These are phyloP conservation scores for Scleroderma bovista DNA, from an alignment of 768 basidiomycete genomes.

Conservation along the genomic window DNA sequence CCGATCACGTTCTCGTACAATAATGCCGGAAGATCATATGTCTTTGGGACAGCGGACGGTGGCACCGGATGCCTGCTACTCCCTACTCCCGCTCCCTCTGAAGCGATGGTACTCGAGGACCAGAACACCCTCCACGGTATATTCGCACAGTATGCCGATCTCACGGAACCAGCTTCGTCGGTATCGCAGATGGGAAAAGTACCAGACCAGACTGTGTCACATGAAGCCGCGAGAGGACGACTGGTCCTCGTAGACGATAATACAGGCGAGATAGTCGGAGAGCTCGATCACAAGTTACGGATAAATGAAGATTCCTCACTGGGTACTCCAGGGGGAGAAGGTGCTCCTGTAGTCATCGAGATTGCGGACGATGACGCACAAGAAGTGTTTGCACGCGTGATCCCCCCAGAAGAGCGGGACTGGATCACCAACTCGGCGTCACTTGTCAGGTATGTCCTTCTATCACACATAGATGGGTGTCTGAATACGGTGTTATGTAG, in stretches of 20 bases:
- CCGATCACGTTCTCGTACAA: constrained; percentile 33
- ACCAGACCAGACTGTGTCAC: constrained; percentile 31
- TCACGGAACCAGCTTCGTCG: constrained; percentile 22
- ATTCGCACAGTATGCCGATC: constrained; percentile 57
- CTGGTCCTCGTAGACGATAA: constrained; percentile 70
- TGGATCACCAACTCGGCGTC: constrained; percentile 44
- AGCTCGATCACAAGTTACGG: constrained; percentile 52
- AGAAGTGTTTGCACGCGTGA: constrained; percentile 52
- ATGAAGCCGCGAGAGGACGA: constrained; percentile 39
- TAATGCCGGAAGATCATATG: constrained; percentile 1
- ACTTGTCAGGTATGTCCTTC: constrained; percentile 5
- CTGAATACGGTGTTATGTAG: constrained; percentile 28
- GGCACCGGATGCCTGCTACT: constrained; percentile 17
- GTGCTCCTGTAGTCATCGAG: constrained; percentile 69
- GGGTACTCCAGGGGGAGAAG: constrained; percentile 42
- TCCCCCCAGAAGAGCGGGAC: constrained; percentile 65
- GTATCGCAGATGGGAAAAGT: constrained; percentile 10
- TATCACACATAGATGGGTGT: too few relatives aligned
- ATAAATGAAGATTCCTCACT: constrained; percentile 59
- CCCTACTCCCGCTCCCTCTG: constrained; percentile 14
- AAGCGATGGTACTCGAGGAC: constrained; percentile 44
- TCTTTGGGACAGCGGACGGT: constrained; percentile 22
- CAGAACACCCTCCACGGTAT: constrained; percentile 62
- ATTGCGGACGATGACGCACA: constrained; percentile 47
- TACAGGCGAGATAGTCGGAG: constrained; percentile 66